Percentiles rank a stretch among this genome's conserved stretches.
Evolutionary conservation across 1,284 basidiomycete species (phyloP).

Genomic region (Apiotrichum sp.): DNA sequence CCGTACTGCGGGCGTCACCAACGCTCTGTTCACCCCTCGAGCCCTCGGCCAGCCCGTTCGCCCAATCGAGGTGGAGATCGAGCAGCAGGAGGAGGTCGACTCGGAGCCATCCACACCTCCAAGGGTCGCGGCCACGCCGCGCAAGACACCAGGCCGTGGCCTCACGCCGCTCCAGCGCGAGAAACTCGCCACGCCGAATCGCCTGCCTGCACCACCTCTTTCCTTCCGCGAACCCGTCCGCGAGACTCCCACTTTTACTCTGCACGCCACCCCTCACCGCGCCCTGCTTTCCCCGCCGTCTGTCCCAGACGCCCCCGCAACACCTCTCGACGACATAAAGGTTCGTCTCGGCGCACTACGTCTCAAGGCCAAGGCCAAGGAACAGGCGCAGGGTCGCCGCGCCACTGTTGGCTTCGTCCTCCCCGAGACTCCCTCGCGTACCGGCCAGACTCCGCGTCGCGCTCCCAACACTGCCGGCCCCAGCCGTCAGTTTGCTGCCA

Average conservation of each 20-base stretch:
- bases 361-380: neutral
- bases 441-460: neutral
- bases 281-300: conserved; percentile 15
- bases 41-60: conserved; percentile 5
- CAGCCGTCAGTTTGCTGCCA: neutral
- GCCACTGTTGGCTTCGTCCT: conserved; percentile 33
- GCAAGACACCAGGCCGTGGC: neutral
- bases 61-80: neutral
- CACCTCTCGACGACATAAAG: conserved; percentile 33
- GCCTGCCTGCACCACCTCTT: conserved; percentile 28
- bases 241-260: conserved; percentile 3
- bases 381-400: conserved; percentile 8
- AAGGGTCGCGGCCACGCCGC: neutral
- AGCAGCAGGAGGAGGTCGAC: conserved; percentile 11
- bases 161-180: conserved; percentile 8
- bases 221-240: conserved; percentile 28
- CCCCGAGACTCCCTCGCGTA: conserved; percentile 26
- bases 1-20: conserved; percentile 5
- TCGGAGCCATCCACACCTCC: neutral
- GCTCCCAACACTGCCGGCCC: neutral
- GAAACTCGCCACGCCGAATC: conserved; percentile 34
- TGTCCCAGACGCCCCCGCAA: conserved; percentile 10
- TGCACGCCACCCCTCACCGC: conserved; percentile 27
- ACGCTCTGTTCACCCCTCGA: conserved; percentile 13
- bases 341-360: conserved; percentile 25